These are phyloP conservation scores for Pythium volutum DNA, from an alignment of 352 stramenopile species.

Conservation along the genomic window DNA sequence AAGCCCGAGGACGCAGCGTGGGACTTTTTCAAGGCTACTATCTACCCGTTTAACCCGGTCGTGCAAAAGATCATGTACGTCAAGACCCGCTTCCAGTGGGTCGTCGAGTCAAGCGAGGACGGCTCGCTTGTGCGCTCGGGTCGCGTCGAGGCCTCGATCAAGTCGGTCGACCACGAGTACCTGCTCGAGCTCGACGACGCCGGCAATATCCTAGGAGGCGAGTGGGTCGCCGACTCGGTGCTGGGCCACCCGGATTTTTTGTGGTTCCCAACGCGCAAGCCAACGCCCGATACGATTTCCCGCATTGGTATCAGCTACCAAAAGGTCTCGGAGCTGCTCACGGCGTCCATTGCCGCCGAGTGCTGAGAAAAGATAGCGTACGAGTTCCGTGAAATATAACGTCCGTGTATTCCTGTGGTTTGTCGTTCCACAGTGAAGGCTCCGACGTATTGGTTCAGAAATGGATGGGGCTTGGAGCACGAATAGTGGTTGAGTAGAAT, in stretches of 20 bases:
- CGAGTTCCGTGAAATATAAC: too few species aligned
- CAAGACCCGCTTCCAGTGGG: slow-evolving; percentile 14
- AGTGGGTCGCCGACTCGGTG: slow-evolving; percentile 12
- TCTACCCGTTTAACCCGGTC: slow-evolving; percentile 13
- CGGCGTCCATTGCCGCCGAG: slow-evolving; percentile 2
- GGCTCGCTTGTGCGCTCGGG: slow-evolving; percentile 8
- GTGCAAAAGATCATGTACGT: slow-evolving; percentile 20
- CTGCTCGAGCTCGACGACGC: slow-evolving; percentile 17
- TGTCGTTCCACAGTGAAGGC: too few species aligned
- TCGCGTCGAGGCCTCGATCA: not conserved
- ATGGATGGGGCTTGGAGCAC: too few species aligned
- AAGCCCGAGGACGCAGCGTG: slow-evolving; percentile 8
- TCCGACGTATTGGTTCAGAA: too few species aligned
- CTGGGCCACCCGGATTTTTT: slow-evolving; percentile 17
- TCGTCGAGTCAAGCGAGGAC: slow-evolving; percentile 13
- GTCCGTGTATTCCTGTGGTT: too few species aligned
- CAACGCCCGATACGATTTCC: not conserved
- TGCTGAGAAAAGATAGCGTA: too few species aligned
- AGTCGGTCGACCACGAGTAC: slow-evolving; percentile 13
- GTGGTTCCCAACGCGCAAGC: slow-evolving; percentile 12
- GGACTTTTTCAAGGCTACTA: slow-evolving; percentile 5
- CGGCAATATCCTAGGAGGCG: slow-evolving; percentile 19
- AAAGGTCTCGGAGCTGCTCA: slow-evolving; percentile 14
- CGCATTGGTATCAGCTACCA: slow-evolving; percentile 14
- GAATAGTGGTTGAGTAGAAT: too few species aligned